Conservation (phyloP, 2,329 filamentous ascomycete species). For the Huntiella moniliformis region DNA sequence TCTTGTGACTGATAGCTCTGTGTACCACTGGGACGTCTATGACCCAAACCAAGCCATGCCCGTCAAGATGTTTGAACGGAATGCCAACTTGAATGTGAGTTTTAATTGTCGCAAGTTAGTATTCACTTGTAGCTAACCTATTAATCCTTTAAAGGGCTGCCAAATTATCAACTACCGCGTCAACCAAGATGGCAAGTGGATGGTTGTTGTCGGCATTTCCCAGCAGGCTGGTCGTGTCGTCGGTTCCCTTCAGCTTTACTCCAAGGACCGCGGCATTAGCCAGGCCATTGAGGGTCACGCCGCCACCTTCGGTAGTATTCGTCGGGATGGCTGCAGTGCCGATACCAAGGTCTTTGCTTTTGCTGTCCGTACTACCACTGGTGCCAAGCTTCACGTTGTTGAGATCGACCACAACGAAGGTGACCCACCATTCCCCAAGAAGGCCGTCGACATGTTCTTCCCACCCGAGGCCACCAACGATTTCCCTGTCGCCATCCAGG, state of each 20-base stretch:
- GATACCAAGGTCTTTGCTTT: slow-evolving; percentile 96
- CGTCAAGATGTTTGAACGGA: slow-evolving; percentile 85
- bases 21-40: slow-evolving; percentile 97
- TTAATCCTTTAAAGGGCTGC: slow-evolving; percentile 44
- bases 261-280: slow-evolving; percentile 86
- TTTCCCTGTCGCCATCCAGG: slow-evolving; percentile 94
- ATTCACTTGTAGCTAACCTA: background rate
- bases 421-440: slow-evolving; percentile 84
- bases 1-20: slow-evolving; percentile 72
- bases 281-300: slow-evolving; percentile 96
- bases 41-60: slow-evolving; percentile 62
- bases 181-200: slow-evolving; percentile 92
- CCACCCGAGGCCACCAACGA: slow-evolving; percentile 88
- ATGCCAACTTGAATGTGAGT: slow-evolving; percentile 69
- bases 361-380: slow-evolving; percentile 72
- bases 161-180: slow-evolving; percentile 99
- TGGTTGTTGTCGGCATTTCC: slow-evolving; percentile 91
- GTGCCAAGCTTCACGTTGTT: slow-evolving; percentile 80
- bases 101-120: background rate
- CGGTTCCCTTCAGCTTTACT: slow-evolving; percentile 93
- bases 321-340: slow-evolving; percentile 70
- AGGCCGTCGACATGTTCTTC: slow-evolving; percentile 95
- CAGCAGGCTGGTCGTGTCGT: slow-evolving; percentile 85
- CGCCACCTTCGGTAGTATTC: slow-evolving; percentile 76
- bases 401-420: slow-evolving; percentile 86